These are phyloP conservation scores for Endocarpon pusillum DNA, from an alignment of 495 filamentous ascomycete species.

Conservation along the genomic window DNA sequence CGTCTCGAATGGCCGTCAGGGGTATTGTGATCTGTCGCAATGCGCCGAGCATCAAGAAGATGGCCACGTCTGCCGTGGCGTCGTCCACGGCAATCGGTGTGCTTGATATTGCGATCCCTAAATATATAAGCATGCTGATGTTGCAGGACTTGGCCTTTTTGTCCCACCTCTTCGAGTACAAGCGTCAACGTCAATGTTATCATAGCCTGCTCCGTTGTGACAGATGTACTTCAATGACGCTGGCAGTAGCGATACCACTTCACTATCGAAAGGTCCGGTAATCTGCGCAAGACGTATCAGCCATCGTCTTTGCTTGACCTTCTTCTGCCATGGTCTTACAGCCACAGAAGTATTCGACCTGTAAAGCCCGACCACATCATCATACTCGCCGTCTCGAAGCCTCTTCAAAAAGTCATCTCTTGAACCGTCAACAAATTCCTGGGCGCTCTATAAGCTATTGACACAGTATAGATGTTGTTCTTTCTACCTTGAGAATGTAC, in stretches of 20 bases:
- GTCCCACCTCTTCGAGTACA: constrained; percentile 37
- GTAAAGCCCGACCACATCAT: constrained; percentile 40
- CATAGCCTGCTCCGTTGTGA: constrained; percentile 79
- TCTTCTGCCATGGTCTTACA: constrained; percentile 17
- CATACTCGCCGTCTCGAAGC: constrained; percentile 35
- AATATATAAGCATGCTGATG: not conserved
- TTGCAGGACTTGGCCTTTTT: not conserved
- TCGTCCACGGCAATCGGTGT: constrained; percentile 52
- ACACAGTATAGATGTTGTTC: not conserved
- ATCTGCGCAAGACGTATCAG: constrained; percentile 24
- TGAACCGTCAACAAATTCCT: constrained; percentile 37
- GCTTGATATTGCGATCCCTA: constrained; percentile 46
- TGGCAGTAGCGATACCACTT: constrained; percentile 43
- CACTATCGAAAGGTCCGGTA: constrained; percentile 42
- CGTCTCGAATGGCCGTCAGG: constrained; percentile 40
- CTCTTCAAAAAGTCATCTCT: constrained; percentile 35
- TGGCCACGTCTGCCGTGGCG: constrained; percentile 53
- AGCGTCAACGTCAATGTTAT: constrained; percentile 58
- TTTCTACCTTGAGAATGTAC: constrained; percentile 33
- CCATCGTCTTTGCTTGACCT: not conserved
- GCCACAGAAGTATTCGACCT: constrained; percentile 41
- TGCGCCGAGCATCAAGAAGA: constrained; percentile 56
- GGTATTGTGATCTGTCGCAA: constrained; percentile 49
- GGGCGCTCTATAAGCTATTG: not conserved
- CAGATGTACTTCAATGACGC: constrained; percentile 55